Conservation (phyloP, 2,329 filamentous ascomycete species). For the Apiospora aurea region DNA sequence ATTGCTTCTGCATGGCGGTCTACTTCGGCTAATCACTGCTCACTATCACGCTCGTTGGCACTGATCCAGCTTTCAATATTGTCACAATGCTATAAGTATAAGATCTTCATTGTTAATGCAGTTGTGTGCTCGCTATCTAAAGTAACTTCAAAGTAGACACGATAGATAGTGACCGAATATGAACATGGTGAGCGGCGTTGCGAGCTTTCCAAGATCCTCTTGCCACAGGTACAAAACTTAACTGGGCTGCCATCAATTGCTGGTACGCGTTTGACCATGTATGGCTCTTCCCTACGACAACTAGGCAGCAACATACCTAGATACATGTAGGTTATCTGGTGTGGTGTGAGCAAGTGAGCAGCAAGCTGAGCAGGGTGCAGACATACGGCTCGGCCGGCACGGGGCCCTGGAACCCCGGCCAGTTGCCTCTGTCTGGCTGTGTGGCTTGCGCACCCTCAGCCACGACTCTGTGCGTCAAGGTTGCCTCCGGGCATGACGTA, state of each 20-base stretch:
- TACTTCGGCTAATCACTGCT: neutral
- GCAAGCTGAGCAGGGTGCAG: neutral
- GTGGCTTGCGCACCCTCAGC: conserved; percentile 2
- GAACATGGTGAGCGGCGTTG: neutral
- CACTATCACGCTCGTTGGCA: neutral
- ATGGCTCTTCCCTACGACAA: neutral
- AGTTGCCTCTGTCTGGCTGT: neutral
- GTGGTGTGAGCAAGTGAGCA: neutral
- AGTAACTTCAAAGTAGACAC: neutral
- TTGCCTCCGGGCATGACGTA: conserved; percentile 12
- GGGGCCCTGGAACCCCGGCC: neutral
- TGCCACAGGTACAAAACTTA: neutral
- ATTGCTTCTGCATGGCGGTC: neutral
- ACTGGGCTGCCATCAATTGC: neutral
- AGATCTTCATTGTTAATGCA: neutral
- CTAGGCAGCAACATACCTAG: neutral
- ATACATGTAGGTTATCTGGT: neutral
- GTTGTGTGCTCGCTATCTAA: neutral
- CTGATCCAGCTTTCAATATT: neutral
- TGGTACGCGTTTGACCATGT: neutral
- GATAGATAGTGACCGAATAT: too few species aligned
- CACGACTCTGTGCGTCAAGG: conserved; percentile 13
- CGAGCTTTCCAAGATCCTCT: neutral
- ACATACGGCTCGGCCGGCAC: conserved; percentile 9
- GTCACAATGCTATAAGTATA: neutral